A percentile compares a stretch with the other conserved stretches of the same genome.
phyloP scores from a whole-genome alignment of 495 filamentous ascomycete genomes.

The Hyaloscypha variabilis region DNA sequence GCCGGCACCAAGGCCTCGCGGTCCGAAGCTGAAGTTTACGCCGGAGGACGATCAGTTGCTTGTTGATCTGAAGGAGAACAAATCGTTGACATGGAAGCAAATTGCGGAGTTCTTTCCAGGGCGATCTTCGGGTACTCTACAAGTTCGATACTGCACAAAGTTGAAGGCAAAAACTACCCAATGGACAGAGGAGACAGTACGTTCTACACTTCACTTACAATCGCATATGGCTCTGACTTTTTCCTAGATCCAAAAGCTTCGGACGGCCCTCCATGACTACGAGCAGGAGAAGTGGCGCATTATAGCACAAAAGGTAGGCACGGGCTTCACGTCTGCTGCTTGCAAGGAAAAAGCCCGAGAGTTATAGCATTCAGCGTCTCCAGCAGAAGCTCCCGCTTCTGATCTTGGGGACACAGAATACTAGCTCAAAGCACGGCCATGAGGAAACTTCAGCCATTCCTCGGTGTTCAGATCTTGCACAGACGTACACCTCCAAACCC shows the following conservation, averaged over 20 bases:
- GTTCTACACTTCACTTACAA: constrained; percentile 30
- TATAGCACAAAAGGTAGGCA: constrained; percentile 83
- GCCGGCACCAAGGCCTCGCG: constrained; percentile 73
- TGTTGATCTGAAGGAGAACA: constrained; percentile 88
- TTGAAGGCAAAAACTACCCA: constrained; percentile 88
- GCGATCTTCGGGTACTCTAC: constrained; percentile 81
- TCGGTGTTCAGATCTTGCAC: constrained; percentile 17
- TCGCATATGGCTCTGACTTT: constrained; percentile 13
- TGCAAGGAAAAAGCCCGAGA: constrained; percentile 80
- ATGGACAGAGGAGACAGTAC: constrained; percentile 91
- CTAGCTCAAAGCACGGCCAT: constrained; percentile 20
- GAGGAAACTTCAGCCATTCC: constrained; percentile 13
- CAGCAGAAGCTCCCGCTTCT: constrained; percentile 53
- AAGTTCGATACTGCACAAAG: constrained; percentile 93
- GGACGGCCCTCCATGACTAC: constrained; percentile 80
- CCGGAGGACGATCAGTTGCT: constrained; percentile 84
- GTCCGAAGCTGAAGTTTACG: constrained; percentile 88
- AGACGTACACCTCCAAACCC: constrained; percentile 22
- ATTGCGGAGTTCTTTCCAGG: constrained; percentile 94
- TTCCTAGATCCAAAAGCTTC: constrained; percentile 73
- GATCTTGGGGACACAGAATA: constrained; percentile 44
- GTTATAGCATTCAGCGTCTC: constrained; percentile 60
- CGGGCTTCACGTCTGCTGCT: constrained; percentile 79
- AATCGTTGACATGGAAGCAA: constrained; percentile 92
- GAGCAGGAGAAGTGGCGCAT: constrained; percentile 89